These are phyloP conservation scores for Eucalyptus microcorys DNA, from an alignment of 345 rosid species.

Conservation along the genomic window DNA sequence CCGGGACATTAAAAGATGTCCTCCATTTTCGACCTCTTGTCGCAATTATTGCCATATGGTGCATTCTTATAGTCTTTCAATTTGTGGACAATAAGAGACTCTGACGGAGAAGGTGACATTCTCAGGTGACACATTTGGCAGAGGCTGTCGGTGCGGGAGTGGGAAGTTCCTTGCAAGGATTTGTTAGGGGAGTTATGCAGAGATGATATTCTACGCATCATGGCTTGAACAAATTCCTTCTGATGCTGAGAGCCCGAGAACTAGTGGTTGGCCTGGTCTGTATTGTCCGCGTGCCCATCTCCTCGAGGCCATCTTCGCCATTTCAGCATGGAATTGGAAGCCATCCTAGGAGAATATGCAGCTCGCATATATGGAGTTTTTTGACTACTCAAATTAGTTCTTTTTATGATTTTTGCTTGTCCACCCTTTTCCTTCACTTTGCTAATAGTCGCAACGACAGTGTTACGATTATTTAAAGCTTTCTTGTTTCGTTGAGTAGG, in stretches of 20 bases:
- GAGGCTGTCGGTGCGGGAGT: conserved; percentile 82
- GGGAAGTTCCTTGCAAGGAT: conserved; percentile 78
- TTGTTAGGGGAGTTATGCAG: conserved; percentile 41
- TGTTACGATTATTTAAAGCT: not conserved
- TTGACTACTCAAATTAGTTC: not conserved
- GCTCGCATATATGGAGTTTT: not conserved
- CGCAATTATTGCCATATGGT: not conserved
- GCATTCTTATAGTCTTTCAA: not conserved
- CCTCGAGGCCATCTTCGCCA: not conserved
- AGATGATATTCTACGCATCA: not conserved
- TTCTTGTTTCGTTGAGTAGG: not conserved
- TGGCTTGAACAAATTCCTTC: not conserved
- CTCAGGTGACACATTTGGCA: conserved; percentile 83
- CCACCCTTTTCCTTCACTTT: not conserved
- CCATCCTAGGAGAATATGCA: not conserved
- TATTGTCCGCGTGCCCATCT: not conserved
- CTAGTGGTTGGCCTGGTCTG: not conserved
- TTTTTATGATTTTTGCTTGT: not conserved
- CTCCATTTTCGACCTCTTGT: not conserved
- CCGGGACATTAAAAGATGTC: not conserved
- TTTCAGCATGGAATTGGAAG: not conserved
- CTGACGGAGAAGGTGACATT: not conserved
- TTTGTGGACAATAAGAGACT: not conserved
- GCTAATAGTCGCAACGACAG: not conserved
- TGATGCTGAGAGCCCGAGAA: not conserved